Percentiles rank a stretch among this genome's conserved stretches.
Evolutionary conservation across 176 grass and related monocot species (phyloP).

Genomic region (Oryza punctata): DNA sequence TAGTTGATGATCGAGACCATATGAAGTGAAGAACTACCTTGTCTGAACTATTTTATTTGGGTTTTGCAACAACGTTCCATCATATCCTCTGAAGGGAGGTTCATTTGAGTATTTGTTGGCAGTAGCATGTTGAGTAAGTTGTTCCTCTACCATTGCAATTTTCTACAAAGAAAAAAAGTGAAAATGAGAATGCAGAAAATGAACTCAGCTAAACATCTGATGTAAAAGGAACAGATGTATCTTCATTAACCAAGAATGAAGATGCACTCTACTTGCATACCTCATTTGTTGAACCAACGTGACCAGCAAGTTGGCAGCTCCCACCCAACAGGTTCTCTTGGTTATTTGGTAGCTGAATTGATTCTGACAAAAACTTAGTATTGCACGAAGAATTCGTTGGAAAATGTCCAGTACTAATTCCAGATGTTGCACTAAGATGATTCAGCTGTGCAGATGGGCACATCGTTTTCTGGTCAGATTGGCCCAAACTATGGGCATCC

Average conservation of each 20-base stretch:
- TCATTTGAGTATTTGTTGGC: constrained; percentile 49
- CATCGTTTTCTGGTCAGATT: constrained; percentile 51
- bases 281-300: constrained; percentile 58
- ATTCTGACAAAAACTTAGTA: constrained; percentile 38
- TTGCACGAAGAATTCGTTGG: constrained; percentile 39
- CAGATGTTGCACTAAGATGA: constrained; percentile 51
- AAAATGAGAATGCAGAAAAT: no score
- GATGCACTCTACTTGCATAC: constrained; percentile 42
- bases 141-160: constrained; percentile 58
- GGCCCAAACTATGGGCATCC: constrained; percentile 33
- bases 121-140: constrained; percentile 46
- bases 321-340: constrained; percentile 35
- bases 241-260: neutral
- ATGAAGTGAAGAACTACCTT: constrained; percentile 56
- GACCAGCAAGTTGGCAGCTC: constrained; percentile 49
- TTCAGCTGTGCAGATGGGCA: constrained; percentile 55
- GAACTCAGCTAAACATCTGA: no score
- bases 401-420: constrained; percentile 57
- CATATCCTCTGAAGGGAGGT: constrained; percentile 59
- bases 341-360: constrained; percentile 58
- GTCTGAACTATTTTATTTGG: constrained; percentile 59
- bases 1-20: neutral
- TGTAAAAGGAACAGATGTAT: no score
- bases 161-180: constrained; percentile 43
- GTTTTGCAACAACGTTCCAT: constrained; percentile 49